Evolutionary conservation across 768 basidiomycete species (phyloP), one percentile per base, ranked within the genome.

Genomic region (Mycena metata): DNA sequence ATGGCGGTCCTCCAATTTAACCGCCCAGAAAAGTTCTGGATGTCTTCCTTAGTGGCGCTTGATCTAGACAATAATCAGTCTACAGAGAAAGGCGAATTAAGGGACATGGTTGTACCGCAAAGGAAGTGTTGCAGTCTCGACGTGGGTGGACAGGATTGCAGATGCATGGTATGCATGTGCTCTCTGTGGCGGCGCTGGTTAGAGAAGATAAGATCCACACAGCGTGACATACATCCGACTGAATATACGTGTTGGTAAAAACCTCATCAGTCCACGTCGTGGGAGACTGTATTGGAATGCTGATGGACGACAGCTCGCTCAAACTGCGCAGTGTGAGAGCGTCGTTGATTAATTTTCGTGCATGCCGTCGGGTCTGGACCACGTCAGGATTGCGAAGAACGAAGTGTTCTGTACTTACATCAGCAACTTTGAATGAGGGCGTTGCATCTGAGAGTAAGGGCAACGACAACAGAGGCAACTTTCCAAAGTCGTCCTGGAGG

Each of bases 401-500:
- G 12, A 16, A 26, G 26, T 16, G 17, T 12, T 39, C 3, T 16
- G 26, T 33, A 69, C 85, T 77, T 72, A 91, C 90, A 76, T 88
- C 79, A 64, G 83, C 82, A 11, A 76, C 33, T 58, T 81, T 61
- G 30, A 70, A 69, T 0, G 84, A 81, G 35, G 78, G 68, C 41
- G 7, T 19, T 42, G 76, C 76, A 65, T 78, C 79, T 23, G 91
- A 91, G 56, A 93, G 79, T 16, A 92, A 73, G 21, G 90, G 84
- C 60, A 91, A 88, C 2, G 83, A 76, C 49, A 93, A 70, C 26
- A 84, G 80, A 8, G 91, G 83, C n/a, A 87, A 75, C 74, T 92
- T 94, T 7, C 82, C 76, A 71, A 88, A 86, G 70, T 95, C 92
- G 69, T 94, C 93, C 19, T 88, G 86, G 69, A 92, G 85, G 6